These are phyloP conservation scores for Danielia oregonensis DNA, from an alignment of 805 yeast genomes.

Conservation along the genomic window DNA sequence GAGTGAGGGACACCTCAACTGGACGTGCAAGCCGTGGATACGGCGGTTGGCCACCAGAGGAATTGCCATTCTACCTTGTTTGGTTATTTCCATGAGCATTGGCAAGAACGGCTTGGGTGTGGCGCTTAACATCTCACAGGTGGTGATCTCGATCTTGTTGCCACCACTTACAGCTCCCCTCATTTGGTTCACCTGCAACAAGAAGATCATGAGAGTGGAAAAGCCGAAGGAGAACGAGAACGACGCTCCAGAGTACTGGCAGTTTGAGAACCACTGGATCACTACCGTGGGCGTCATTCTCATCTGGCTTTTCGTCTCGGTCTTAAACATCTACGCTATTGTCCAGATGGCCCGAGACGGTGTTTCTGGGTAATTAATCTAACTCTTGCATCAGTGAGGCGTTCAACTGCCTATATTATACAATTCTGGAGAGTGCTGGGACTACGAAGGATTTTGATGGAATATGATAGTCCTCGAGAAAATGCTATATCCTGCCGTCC, in stretches of 20 bases:
- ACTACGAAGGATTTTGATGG: no score
- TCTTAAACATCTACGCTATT: slow-evolving; percentile 65
- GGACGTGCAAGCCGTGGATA: slow-evolving; percentile 79
- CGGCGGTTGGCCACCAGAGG: slow-evolving; percentile 74
- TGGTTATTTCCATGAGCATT: slow-evolving; percentile 63
- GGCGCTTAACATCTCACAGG: slow-evolving; percentile 84
- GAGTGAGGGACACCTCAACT: slow-evolving; percentile 82
- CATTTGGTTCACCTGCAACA: slow-evolving; percentile 73
- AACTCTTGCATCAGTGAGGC: no score
- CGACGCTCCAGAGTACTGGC: slow-evolving; percentile 28
- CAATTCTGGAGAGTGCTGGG: no score
- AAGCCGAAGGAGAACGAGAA: slow-evolving; percentile 8
- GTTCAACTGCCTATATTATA: no score
- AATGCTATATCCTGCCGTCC: no score
- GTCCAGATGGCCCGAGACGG: slow-evolving; percentile 39
- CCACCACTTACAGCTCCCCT: slow-evolving; percentile 86
- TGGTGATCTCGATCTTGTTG: slow-evolving; percentile 71
- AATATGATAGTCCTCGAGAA: no score
- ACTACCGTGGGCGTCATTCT: slow-evolving; percentile 48
- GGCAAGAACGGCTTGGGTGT: slow-evolving; percentile 70
- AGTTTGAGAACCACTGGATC: slow-evolving; percentile 62
- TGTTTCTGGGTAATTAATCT: slow-evolving; percentile 8
- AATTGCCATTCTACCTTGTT: slow-evolving; percentile 78
- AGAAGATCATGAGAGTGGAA: slow-evolving; percentile 62
- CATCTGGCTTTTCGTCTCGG: slow-evolving; percentile 69